A percentile compares a stretch with the other conserved stretches of the same genome.
These are phyloP conservation scores for Eucalyptus shirleyi DNA, from an alignment of 345 rosid genomes.

Conservation along the genomic window DNA sequence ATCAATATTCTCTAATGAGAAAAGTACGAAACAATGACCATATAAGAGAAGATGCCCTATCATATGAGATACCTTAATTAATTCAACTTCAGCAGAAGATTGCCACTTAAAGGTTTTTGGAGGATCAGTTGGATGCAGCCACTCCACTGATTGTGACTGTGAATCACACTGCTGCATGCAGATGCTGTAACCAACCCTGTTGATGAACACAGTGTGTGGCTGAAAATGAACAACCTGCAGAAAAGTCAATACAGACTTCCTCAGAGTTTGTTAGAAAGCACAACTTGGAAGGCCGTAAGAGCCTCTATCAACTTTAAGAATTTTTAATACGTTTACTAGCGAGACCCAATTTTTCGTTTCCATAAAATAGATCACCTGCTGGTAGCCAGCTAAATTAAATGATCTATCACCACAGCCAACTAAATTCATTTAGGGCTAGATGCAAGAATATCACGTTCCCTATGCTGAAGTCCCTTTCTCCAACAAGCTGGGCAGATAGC, in stretches of 20 bases:
- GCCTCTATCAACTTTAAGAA: background rate
- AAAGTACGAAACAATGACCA: background rate
- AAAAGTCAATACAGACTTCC: background rate
- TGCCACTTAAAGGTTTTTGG: constrained; percentile 80
- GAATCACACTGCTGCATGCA: constrained; percentile 87
- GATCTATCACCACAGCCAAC: background rate
- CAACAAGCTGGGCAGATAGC: background rate
- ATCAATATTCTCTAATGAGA: background rate
- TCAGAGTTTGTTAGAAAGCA: background rate
- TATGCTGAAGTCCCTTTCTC: background rate
- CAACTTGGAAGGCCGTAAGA: background rate
- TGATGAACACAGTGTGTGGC: constrained; percentile 77
- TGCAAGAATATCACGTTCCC: background rate
- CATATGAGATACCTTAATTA: constrained; percentile 43
- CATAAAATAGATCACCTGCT: background rate
- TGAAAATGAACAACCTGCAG: constrained; percentile 86
- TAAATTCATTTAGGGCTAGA: background rate
- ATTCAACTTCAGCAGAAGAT: constrained; percentile 51
- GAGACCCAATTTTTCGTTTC: background rate
- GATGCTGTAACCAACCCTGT: constrained; percentile 66
- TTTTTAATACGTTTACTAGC: background rate
- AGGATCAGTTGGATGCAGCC: constrained; percentile 84
- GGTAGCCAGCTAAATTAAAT: background rate
- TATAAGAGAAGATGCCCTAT: background rate
- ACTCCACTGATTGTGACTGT: constrained; percentile 54